Conservation (phyloP, 2,329 filamentous ascomycete species). For the Alternaria infectoria region DNA sequence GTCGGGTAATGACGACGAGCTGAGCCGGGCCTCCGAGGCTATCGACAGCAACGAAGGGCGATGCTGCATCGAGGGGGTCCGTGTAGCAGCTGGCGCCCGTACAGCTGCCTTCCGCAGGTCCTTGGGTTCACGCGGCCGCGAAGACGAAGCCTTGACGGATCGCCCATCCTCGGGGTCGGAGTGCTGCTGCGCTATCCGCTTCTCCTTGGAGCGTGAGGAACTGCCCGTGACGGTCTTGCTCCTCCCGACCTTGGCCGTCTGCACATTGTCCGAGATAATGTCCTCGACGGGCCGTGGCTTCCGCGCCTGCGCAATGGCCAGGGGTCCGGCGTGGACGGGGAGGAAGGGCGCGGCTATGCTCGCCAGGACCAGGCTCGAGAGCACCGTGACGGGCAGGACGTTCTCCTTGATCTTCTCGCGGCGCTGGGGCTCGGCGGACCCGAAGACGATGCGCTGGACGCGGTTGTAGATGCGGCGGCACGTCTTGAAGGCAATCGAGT, state of each 20-base stretch:
- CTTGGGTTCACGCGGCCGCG: slow-evolving; percentile 32
- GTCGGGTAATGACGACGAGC: slow-evolving; percentile 72
- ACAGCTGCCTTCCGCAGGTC: slow-evolving; percentile 39
- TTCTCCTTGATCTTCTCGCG: slow-evolving; percentile 83
- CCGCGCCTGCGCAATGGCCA: slow-evolving; percentile 81
- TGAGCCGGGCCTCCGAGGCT: slow-evolving; percentile 67
- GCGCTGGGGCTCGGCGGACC: slow-evolving; percentile 70
- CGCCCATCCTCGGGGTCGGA: slow-evolving; percentile 46
- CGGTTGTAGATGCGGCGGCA: slow-evolving; percentile 86
- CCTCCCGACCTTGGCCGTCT: slow-evolving; percentile 64
- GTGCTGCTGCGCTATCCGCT: slow-evolving; percentile 47
- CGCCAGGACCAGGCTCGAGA: slow-evolving; percentile 80
- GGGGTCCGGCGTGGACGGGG: slow-evolving; percentile 77
- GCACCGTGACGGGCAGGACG: slow-evolving; percentile 77
- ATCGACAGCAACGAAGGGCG: slow-evolving; percentile 60
- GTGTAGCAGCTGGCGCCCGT: slow-evolving; percentile 26
- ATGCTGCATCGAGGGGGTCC: slow-evolving; percentile 40
- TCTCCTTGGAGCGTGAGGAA: slow-evolving; percentile 52
- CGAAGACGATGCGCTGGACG: slow-evolving; percentile 87
- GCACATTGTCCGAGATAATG: slow-evolving; percentile 64
- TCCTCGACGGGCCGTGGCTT: slow-evolving; percentile 71
- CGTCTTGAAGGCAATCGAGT: slow-evolving; percentile 79
- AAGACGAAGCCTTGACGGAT: slow-evolving; percentile 48
- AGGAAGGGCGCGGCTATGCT: slow-evolving; percentile 77
- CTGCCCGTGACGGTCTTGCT: slow-evolving; percentile 70